Evolutionary conservation across 306 rosid genomes (phyloP), one percentile per base, ranked within the genome.

Genomic region (Acacia melanoxylon): DNA sequence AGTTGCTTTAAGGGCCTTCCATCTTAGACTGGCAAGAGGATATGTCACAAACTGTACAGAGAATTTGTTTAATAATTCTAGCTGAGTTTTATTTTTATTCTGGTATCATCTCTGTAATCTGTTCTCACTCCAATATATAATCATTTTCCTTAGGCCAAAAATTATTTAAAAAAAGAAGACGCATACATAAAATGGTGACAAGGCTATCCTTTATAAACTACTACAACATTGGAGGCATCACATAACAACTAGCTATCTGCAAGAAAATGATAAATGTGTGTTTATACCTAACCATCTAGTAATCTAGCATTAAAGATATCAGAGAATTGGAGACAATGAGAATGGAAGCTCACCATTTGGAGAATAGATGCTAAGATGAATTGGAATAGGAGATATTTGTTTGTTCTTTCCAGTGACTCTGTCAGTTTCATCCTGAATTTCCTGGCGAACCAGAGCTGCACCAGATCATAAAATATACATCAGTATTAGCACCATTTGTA

Each of bases 281-380:
- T 41, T 81, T 66, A 20, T 37, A 72, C 73, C 37, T 44, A 83
- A 54, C 68, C 76, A 79, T 76, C 75, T 22, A 67, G 25, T 44
- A 20, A 79, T 72, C 75, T 19, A 77, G 25, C 56, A 56, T 54
- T 17, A 73, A 80, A 13, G 14, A 11, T 68, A 24, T 41, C 17
- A 27, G 25, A 29, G 62, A 61, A 49, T 6, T 7, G 69, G 4
- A 19, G 65, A 62, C 41, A 56, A 45, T 0, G 56, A 75, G 15
- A 83, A 58, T 51, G 48, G 66, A 13, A 77, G 86, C 91, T 51
- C 76, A 95, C 99, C 99, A 56, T 93, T 61, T 51, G 99, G 92
- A 71, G 99, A 95, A 87, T 93, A 93, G 90, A 95, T 95, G 80
- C 99, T 95, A 67, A 95, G 98, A 86, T 95, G 99, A 82, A 95